Evolutionary conservation across 805 yeast genomes (phyloP).

Genomic region (Tetrapisispora pingtungensis): DNA sequence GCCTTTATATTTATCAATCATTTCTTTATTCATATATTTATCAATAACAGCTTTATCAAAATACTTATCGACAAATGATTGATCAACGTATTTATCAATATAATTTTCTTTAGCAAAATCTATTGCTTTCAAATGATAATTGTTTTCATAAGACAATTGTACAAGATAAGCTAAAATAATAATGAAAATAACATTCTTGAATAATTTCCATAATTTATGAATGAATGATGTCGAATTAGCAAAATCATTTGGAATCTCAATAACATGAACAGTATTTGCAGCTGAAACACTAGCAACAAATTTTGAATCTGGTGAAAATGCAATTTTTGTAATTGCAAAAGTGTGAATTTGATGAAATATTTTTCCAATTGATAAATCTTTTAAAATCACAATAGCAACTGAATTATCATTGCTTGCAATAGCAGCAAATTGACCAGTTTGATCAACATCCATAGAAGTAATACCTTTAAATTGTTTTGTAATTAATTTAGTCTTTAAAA

Average conservation of each 20-base stretch:
- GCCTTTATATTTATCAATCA: conserved; percentile 5
- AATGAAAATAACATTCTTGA: conserved; percentile 20
- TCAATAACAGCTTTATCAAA: neutral
- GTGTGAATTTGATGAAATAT: conserved; percentile 54
- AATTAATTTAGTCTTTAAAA: conserved; percentile 17
- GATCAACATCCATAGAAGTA: conserved; percentile 39
- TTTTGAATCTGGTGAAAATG: conserved; percentile 59
- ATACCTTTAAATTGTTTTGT: conserved; percentile 41
- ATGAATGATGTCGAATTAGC: conserved; percentile 27
- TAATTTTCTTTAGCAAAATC: conserved; percentile 13
- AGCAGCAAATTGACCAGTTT: conserved; percentile 30
- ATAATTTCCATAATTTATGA: conserved; percentile 15
- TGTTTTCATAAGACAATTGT: conserved; percentile 18
- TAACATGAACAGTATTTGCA: conserved; percentile 58
- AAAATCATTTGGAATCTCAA: conserved; percentile 46
- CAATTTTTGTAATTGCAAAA: conserved; percentile 67
- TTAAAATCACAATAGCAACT: conserved; percentile 43
- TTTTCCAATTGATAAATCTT: conserved; percentile 42
- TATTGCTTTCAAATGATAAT: conserved; percentile 16
- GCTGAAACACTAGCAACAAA: conserved; percentile 67
- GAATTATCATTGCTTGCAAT: conserved; percentile 51
- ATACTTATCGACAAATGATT: neutral
- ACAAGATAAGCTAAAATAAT: conserved; percentile 17
- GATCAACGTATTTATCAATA: conserved; percentile 1
- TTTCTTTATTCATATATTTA: neutral